A percentile compares a stretch with the other conserved stretches of the same genome.
phyloP scores from a whole-genome alignment of 2,329 filamentous ascomycete genomes.

The Pseudonectria foliicola region DNA sequence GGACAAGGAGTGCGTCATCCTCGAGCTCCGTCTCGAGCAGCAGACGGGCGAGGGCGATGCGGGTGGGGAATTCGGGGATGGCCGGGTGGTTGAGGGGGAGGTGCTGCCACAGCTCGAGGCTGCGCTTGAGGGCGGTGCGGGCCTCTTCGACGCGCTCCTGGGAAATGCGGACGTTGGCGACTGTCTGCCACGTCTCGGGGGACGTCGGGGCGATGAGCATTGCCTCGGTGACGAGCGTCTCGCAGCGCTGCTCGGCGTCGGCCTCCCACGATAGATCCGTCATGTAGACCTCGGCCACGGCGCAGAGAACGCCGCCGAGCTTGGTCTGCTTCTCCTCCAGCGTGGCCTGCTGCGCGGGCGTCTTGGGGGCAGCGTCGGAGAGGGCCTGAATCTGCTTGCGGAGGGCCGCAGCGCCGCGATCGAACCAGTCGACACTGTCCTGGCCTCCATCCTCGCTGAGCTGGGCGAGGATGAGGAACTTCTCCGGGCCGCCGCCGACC shows the following conservation, averaged over 20 bases:
- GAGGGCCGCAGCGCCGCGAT: conserved; percentile 64
- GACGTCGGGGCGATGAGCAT: conserved; percentile 74
- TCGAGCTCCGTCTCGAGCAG: conserved; percentile 88
- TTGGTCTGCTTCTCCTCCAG: conserved; percentile 68
- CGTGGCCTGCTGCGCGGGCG: conserved; percentile 31
- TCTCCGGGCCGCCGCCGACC: conserved; percentile 78
- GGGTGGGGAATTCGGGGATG: conserved; percentile 78
- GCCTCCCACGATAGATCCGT: conserved; percentile 91
- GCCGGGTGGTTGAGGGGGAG: conserved; percentile 62
- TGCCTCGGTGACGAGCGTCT: conserved; percentile 83
- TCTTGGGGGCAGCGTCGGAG: conserved; percentile 38
- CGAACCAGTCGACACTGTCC: conserved; percentile 61
- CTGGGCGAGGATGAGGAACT: conserved; percentile 92
- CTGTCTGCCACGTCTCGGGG: conserved; percentile 88
- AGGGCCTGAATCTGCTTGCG: conserved; percentile 62
- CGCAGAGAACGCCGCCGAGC: conserved; percentile 85
- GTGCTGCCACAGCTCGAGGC: conserved; percentile 77
- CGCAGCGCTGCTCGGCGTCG: conserved; percentile 83
- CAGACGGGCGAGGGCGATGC: conserved; percentile 76
- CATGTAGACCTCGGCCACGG: conserved; percentile 96
- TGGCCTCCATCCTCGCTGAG: conserved; percentile 65
- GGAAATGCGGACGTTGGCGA: conserved; percentile 89
- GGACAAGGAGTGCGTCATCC: conserved; percentile 73
- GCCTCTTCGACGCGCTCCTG: conserved; percentile 77
- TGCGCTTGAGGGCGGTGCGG: conserved; percentile 66